phyloP scores from a whole-genome alignment of 345 rosid genomes.

The Melaleuca alternifolia region DNA sequence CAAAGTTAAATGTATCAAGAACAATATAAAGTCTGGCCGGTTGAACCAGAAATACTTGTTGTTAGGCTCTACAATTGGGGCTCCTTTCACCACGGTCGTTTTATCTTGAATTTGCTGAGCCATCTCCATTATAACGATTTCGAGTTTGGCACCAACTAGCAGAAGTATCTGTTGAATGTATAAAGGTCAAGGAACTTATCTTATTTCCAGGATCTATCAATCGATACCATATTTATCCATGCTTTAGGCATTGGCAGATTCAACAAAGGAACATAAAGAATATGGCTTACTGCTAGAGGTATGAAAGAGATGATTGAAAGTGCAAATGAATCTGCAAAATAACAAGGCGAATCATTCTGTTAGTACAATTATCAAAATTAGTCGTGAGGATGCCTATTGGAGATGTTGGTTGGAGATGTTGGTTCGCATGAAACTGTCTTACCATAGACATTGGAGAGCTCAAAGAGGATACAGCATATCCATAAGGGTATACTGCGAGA shows the following conservation, averaged over 20 bases:
- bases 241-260: neutral
- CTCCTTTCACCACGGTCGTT: slow-evolving; percentile 27
- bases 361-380: neutral
- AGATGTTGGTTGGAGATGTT: too few species aligned
- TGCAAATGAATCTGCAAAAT: slow-evolving; percentile 17
- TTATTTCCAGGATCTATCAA: neutral
- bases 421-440: neutral
- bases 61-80: slow-evolving; percentile 25
- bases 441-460: slow-evolving; percentile 18
- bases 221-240: neutral
- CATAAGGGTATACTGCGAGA: slow-evolving; percentile 24
- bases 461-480: slow-evolving; percentile 22
- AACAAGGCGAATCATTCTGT: neutral
- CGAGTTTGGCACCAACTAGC: slow-evolving; percentile 28
- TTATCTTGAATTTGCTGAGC: slow-evolving; percentile 29
- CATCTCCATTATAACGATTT: slow-evolving; percentile 31
- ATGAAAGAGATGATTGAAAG: slow-evolving; percentile 13
- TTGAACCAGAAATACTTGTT: slow-evolving; percentile 38
- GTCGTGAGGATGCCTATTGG: neutral
- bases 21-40: slow-evolving; percentile 23
- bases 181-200: neutral
- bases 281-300: slow-evolving; percentile 17
- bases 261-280: neutral
- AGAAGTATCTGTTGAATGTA: slow-evolving; percentile 13
- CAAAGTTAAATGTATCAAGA: slow-evolving; percentile 27